phyloP scores from a whole-genome alignment of 2,329 filamentous ascomycete species.

The Fusarium bactridioides region DNA sequence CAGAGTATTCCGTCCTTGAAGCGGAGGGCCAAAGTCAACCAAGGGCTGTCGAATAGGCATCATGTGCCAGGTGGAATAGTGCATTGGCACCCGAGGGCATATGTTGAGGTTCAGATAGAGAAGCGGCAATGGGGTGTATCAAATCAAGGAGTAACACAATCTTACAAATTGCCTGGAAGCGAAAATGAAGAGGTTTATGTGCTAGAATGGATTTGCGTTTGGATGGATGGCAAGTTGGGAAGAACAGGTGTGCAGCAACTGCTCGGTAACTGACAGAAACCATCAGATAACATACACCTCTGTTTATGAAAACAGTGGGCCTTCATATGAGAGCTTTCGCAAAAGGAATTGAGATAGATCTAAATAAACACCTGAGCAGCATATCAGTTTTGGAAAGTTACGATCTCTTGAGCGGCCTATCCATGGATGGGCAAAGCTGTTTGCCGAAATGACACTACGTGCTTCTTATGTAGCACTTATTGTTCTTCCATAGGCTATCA shows the following conservation, averaged over 20 bases:
- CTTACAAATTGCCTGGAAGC: neutral
- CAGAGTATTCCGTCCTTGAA: too few species aligned
- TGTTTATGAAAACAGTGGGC: neutral
- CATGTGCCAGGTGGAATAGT: neutral
- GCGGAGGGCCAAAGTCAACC: too few species aligned
- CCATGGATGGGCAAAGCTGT: neutral
- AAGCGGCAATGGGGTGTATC: neutral
- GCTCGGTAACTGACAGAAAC: neutral
- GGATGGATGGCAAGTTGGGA: neutral
- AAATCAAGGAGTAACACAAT: neutral
- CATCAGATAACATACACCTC: neutral
- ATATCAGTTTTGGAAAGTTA: neutral
- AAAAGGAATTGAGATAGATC: neutral
- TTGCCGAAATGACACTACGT: neutral
- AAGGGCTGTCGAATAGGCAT: neutral
- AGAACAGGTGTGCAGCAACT: neutral
- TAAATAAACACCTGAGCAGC: neutral
- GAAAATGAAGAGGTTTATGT: neutral
- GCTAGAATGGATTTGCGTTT: neutral
- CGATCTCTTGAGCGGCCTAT: neutral
- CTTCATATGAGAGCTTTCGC: neutral
- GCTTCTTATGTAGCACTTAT: neutral
- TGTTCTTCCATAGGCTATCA: neutral
- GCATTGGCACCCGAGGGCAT: neutral
- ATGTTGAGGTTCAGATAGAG: neutral